These are phyloP conservation scores for Populus euphratica DNA, from an alignment of 345 rosid species.

Conservation along the genomic window DNA sequence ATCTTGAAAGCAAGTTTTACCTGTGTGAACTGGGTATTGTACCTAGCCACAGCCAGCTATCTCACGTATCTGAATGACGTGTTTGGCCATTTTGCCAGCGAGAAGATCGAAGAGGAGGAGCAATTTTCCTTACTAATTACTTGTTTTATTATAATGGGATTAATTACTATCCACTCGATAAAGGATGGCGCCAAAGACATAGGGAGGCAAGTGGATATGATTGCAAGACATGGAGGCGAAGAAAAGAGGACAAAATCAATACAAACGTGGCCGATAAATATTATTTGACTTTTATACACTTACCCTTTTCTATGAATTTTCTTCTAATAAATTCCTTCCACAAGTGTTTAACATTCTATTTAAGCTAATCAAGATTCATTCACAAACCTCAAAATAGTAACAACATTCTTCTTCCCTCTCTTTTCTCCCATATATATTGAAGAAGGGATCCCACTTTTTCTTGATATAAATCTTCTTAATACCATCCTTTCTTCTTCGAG, in stretches of 20 bases:
- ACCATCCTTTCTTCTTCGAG: not conserved
- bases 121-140: not conserved
- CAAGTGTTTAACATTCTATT: constrained; percentile 21
- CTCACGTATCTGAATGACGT: not conserved
- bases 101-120: not conserved
- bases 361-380: constrained; percentile 3
- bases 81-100: not conserved
- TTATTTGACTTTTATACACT: constrained; percentile 17
- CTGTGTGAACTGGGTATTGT: not conserved
- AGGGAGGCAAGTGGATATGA: not conserved
- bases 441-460: not conserved
- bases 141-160: not conserved
- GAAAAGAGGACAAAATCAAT: not conserved
- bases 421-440: constrained; percentile 10
- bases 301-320: not conserved
- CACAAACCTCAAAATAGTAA: constrained; percentile 3
- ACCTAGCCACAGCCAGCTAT: not conserved
- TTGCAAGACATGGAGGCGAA: not conserved
- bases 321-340: constrained; percentile 21
- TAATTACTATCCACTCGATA: not conserved
- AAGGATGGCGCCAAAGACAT: not conserved
- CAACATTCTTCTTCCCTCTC: not conserved
- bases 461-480: not conserved
- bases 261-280: constrained; percentile 22
- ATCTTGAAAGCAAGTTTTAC: not conserved